These are phyloP conservation scores for Pythium pectinolyticum DNA, from an alignment of 352 stramenopile species.

Conservation along the genomic window DNA sequence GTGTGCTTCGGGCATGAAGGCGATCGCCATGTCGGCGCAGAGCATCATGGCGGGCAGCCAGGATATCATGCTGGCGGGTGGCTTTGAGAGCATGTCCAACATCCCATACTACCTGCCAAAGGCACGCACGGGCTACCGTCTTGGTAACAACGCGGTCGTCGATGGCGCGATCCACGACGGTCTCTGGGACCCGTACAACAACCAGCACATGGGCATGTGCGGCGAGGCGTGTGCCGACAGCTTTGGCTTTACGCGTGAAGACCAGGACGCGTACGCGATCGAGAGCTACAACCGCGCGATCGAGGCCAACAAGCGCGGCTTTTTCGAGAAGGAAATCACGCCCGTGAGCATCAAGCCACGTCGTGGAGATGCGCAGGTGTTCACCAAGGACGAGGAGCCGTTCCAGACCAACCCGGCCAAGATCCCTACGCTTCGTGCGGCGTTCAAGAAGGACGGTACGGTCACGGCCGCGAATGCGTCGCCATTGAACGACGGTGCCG, in stretches of 20 bases:
- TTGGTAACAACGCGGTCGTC: slow-evolving; percentile 91
- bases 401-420: slow-evolving; percentile 90
- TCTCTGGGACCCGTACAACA: slow-evolving; percentile 97
- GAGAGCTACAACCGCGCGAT: slow-evolving; percentile 90
- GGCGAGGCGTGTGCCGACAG: slow-evolving; percentile 93
- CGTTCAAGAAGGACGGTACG: slow-evolving; percentile 96
- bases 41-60: slow-evolving; percentile 86
- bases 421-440: slow-evolving; percentile 86
- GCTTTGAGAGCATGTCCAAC: slow-evolving; percentile 98
- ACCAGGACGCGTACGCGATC: slow-evolving; percentile 95
- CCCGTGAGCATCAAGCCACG: slow-evolving; percentile 83
- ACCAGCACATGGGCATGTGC: slow-evolving; percentile 95
- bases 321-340: slow-evolving; percentile 91
- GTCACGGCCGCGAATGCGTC: slow-evolving; percentile 98
- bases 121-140: slow-evolving; percentile 88
- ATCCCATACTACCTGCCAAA: slow-evolving; percentile 96
- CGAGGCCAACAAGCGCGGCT: slow-evolving; percentile 73
- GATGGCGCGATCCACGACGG: slow-evolving; percentile 94
- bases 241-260: slow-evolving; percentile 91
- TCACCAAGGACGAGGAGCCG: slow-evolving; percentile 93
- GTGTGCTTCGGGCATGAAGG: slow-evolving; percentile 95
- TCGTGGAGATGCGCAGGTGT: slow-evolving; percentile 56
- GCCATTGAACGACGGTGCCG: slow-evolving; percentile 96
- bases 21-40: slow-evolving; percentile 81
- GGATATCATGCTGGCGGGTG: slow-evolving; percentile 91